Percentiles rank a stretch among this genome's conserved stretches.
phyloP scores from a whole-genome alignment of 139 green algal genomes.

The Penium margaritaceum region DNA sequence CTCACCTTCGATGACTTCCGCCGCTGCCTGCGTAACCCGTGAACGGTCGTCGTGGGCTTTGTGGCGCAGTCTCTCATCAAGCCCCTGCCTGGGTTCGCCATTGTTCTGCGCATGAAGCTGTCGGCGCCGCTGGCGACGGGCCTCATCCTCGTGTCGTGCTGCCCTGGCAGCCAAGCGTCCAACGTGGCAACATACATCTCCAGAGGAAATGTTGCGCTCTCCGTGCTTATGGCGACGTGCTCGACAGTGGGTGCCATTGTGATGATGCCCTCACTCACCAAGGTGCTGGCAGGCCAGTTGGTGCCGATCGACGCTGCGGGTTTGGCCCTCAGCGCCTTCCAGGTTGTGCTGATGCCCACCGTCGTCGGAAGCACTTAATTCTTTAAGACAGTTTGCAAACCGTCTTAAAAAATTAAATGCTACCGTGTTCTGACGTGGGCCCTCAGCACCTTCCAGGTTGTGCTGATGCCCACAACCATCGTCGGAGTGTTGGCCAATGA shows the following conservation, averaged over 20 bases:
- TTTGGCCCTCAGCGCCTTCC: constrained; percentile 53
- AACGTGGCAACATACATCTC: constrained; percentile 78
- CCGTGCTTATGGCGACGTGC: constrained; percentile 74
- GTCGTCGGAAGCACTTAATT: constrained; percentile 22
- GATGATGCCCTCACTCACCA: constrained; percentile 75
- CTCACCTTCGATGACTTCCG: constrained; percentile 75
- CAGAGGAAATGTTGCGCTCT: constrained; percentile 74
- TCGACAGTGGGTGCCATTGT: constrained; percentile 68
- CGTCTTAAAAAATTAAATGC: no score
- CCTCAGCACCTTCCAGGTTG: no score
- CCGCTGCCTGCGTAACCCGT: constrained; percentile 54
- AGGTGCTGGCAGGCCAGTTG: constrained; percentile 60
- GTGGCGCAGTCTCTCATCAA: constrained; percentile 29
- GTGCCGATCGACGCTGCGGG: constrained; percentile 67
- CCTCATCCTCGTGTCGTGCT: constrained; percentile 73
- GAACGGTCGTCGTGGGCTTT: constrained; percentile 47
- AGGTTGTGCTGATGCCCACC: constrained; percentile 72
- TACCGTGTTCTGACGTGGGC: no score
- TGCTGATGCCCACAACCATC: no score
- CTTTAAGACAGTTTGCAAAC: no score
- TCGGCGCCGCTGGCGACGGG: constrained; percentile 55
- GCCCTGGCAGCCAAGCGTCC: constrained; percentile 63
- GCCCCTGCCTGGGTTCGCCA: constrained; percentile 22
- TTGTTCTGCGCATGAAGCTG: constrained; percentile 35
- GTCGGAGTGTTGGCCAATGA: no score